These are phyloP conservation scores for Phytophthora rubi DNA, from an alignment of 352 stramenopile genomes.

Conservation along the genomic window DNA sequence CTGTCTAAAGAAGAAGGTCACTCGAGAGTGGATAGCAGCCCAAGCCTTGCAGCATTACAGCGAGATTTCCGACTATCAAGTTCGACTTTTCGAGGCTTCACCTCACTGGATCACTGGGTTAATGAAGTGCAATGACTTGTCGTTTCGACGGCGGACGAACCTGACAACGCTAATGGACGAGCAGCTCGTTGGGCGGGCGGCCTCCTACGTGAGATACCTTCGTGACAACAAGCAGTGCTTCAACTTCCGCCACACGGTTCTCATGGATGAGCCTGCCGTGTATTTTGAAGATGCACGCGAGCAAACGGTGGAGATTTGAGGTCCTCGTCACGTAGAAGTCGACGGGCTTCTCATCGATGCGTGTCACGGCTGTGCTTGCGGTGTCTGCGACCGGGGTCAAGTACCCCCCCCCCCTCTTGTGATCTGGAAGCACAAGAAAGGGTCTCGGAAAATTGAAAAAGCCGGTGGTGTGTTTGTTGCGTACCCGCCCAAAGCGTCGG, in stretches of 20 bases:
- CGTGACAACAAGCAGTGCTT: background rate
- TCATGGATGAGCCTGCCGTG: background rate
- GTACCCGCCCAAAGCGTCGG: background rate
- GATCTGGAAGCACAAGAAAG: background rate
- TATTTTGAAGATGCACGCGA: background rate
- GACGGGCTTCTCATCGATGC: background rate
- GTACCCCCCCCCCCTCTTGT: background rate
- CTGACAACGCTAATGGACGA: background rate
- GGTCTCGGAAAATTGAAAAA: background rate
- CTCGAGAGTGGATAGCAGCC: background rate
- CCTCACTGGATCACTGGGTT: background rate
- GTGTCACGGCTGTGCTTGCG: background rate
- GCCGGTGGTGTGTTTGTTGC: background rate
- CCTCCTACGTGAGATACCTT: background rate
- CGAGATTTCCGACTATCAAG: background rate
- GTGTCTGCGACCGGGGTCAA: background rate
- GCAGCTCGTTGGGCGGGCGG: background rate
- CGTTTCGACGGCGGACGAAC: background rate
- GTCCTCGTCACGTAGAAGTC: background rate
- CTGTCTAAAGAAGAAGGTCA: slow-evolving; percentile 1
- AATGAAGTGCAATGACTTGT: background rate
- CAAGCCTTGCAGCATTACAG: background rate
- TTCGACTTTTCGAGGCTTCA: background rate
- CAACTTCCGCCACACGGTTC: background rate
- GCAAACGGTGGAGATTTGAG: background rate